These are phyloP conservation scores for Cryptococcus sp. DNA, from an alignment of 1,284 basidiomycete genomes.

Conservation along the genomic window DNA sequence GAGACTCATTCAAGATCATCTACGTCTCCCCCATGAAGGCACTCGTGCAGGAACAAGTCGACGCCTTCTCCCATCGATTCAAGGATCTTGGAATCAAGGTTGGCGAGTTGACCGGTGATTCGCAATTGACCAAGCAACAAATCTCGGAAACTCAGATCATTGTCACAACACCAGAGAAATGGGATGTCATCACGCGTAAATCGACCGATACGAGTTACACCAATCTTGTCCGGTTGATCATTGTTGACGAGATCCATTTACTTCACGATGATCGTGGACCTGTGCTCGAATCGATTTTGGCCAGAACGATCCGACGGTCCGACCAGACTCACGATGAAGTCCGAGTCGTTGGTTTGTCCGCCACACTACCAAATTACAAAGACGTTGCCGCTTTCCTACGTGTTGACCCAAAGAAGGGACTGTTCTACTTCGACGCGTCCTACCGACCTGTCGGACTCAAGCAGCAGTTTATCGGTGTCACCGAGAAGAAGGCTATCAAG, in stretches of 20 bases:
- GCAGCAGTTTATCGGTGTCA: slow-evolving; percentile 96
- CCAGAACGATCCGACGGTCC: slow-evolving; percentile 88
- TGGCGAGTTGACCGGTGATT: slow-evolving; percentile 94
- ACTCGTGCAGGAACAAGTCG: slow-evolving; percentile 94
- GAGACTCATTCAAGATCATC: slow-evolving; percentile 92
- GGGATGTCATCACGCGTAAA: slow-evolving; percentile 99
- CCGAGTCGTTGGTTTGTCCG: slow-evolving; percentile 90
- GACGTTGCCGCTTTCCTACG: slow-evolving; percentile 98
- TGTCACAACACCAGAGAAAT: slow-evolving; percentile 98
- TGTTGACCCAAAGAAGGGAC: slow-evolving; percentile 83
- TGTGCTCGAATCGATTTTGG: slow-evolving; percentile 87
- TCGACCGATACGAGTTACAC: slow-evolving; percentile 96
- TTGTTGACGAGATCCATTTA: slow-evolving; percentile 97
- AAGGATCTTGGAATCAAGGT: slow-evolving; percentile 78
- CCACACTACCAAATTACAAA: slow-evolving; percentile 95
- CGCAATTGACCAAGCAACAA: slow-evolving; percentile 97
- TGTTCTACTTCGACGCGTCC: slow-evolving; percentile 96
- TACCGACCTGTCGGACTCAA: slow-evolving; percentile 92
- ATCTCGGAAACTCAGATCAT: slow-evolving; percentile 98
- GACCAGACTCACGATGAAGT: slow-evolving; percentile 92
- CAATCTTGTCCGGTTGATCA: slow-evolving; percentile 92
- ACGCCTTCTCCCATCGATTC: slow-evolving; percentile 83
- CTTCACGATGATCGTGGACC: slow-evolving; percentile 98
- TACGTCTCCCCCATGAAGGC: slow-evolving; percentile 99
- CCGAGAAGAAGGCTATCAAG: slow-evolving; percentile 99